A percentile compares a stretch with the other conserved stretches of the same genome.
Evolutionary conservation across 352 stramenopile genomes (phyloP).

Genomic region (Phytophthora ohioensis): DNA sequence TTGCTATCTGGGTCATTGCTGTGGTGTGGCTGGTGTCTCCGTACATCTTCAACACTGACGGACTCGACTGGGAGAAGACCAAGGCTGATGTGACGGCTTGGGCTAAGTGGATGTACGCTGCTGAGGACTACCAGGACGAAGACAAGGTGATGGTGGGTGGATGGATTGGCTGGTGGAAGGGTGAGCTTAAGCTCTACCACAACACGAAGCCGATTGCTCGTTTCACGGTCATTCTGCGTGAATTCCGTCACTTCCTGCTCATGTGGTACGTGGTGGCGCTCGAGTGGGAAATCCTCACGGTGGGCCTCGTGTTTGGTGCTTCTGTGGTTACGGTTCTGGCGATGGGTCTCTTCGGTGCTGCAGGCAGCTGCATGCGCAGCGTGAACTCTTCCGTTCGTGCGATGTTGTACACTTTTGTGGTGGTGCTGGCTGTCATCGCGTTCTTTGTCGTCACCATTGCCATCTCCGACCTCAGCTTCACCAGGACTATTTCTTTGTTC

Average conservation of each 20-base stretch:
- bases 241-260: conserved; percentile 83
- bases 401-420: conserved; percentile 53
- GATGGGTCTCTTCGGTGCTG: conserved; percentile 58
- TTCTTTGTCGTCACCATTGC: conserved; percentile 64
- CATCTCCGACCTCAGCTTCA: conserved; percentile 47
- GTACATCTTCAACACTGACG: conserved; percentile 90
- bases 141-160: conserved; percentile 73
- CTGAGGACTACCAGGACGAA: conserved; percentile 66
- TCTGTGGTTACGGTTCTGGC: conserved; percentile 63
- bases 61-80: conserved; percentile 85
- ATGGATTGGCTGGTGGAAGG: conserved; percentile 89
- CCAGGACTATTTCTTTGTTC: conserved; percentile 68
- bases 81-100: conserved; percentile 80
- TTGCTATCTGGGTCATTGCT: conserved; percentile 82
- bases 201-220: conserved; percentile 77
- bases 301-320: conserved; percentile 67
- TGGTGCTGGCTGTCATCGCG: conserved; percentile 46
- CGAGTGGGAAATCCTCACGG: conserved; percentile 58
- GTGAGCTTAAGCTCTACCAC: conserved; percentile 74
- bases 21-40: conserved; percentile 79
- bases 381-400: conserved; percentile 57
- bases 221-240: conserved; percentile 78
- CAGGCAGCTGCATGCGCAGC: conserved; percentile 41
- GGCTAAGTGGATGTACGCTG: conserved; percentile 86
- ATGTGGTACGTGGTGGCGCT: conserved; percentile 89